Base-by-base conservation (phyloP, 352 stramenopile species). In the Phytopythium mirpurense region DNA sequence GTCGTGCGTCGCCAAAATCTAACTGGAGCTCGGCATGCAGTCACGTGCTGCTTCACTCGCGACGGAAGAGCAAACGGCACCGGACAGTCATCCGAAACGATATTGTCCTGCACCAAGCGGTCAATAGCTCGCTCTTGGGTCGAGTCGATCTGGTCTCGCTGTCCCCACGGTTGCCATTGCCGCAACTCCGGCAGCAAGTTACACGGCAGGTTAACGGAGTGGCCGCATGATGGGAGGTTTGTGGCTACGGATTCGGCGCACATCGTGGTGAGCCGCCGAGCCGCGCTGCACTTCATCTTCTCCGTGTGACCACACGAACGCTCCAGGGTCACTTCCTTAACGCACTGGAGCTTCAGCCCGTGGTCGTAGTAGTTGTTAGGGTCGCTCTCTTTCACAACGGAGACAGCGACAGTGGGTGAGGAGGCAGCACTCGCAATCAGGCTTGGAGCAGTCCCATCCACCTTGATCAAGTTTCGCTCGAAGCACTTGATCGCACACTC, bases 101-200 rank as follows among this genome's bases (percentile, higher is more conserved):
- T 49, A 15, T 65, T 69, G 9, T 72, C 70, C 12, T 63, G 53
- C 1, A 59, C 56, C 23, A 89, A 41, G 8, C 70, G 26, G 7
- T 68, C 45, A 9, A 75, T 41, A 2, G 55, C 56, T 10, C 36
- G 34, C 11, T 57, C 48, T 35, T 50, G 5, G 2, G 7, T 18
- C n/a, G 24, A 14, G 7, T 24, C 27, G 0, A 42, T 26, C 0
- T 37, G 15, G 10, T 32, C 26, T n/a, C 23, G 53, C 8, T 6
- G 31, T 42, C 57, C 35, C 79, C 79, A 90, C 1, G 79, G 79
- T 1, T 79, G 41, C 79, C 79, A 88, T n/a, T 49, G 49, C 1
- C 18, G 55, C 16, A 87, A 49, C 31, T 61, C 7, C 7, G 46
- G 23, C 1, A 24, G 49, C 23, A 79, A 49, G 32, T 74, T 54